Evolutionary conservation across 2,329 filamentous ascomycete genomes (phyloP).

Genomic region (Claviceps quebecensis): DNA sequence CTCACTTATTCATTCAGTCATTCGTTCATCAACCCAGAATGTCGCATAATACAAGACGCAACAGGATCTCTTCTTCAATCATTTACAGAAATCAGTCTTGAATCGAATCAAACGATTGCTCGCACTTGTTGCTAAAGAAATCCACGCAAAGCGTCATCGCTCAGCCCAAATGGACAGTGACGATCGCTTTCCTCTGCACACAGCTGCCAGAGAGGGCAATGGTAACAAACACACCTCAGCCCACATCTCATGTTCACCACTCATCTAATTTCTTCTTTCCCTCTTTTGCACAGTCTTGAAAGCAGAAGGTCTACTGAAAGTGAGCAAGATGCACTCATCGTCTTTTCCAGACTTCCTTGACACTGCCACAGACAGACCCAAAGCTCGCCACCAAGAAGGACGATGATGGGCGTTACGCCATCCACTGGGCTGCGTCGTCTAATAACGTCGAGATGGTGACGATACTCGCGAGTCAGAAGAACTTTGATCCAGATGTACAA

Average conservation of each 20-base stretch:
- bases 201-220: conserved; percentile 72
- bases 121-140: too few relatives aligned
- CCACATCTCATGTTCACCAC: not conserved
- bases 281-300: conserved; percentile 5
- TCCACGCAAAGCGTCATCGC: not conserved
- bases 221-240: conserved; percentile 31
- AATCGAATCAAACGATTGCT: too few relatives aligned
- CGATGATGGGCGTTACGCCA: conserved; percentile 74
- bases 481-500: conserved; percentile 74
- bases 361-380: conserved; percentile 49
- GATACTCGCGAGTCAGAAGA: conserved; percentile 52
- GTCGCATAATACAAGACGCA: not conserved
- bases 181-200: conserved; percentile 71
- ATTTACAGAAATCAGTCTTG: not conserved
- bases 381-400: conserved; percentile 62
- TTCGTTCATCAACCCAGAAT: too few relatives aligned
- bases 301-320: conserved; percentile 10
- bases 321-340: not conserved
- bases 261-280: not conserved
- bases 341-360: not conserved
- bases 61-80: not conserved
- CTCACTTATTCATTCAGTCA: not conserved
- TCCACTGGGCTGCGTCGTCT: conserved; percentile 88
- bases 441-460: conserved; percentile 65
- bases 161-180: conserved; percentile 19